Evolutionary conservation across 108 stramenopile species (phyloP).

Genomic region (Craspedostauros australis): DNA sequence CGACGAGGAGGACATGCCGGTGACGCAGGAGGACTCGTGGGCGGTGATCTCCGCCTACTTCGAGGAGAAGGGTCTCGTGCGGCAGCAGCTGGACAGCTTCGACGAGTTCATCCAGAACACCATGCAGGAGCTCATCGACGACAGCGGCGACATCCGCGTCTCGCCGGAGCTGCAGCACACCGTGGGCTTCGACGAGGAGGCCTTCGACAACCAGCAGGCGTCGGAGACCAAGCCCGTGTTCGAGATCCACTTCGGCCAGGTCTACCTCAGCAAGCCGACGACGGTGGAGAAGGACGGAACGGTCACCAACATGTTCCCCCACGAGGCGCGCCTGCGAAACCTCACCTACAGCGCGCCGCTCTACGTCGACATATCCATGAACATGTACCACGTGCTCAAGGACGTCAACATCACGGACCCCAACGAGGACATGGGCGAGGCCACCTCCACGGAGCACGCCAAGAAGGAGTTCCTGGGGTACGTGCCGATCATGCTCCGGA

Average conservation of each 20-base stretch:
- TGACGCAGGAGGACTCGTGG: slow-evolving; percentile 98
- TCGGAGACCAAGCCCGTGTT: slow-evolving; percentile 62
- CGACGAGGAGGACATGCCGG: slow-evolving; percentile 73
- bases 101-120: slow-evolving; percentile 97
- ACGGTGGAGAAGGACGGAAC: slow-evolving; percentile 88
- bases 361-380: slow-evolving; percentile 88
- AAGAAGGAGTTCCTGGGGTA: slow-evolving; percentile 91
- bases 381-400: slow-evolving; percentile 64
- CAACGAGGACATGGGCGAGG: slow-evolving; percentile 70
- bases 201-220: slow-evolving; percentile 45
- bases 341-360: slow-evolving; percentile 95
- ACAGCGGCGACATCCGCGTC: slow-evolving; percentile 89
- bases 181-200: slow-evolving; percentile 76
- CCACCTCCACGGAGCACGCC: slow-evolving; percentile 68
- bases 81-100: slow-evolving; percentile 99
- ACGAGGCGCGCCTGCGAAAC: slow-evolving; percentile 95
- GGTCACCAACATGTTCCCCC: slow-evolving; percentile 95
- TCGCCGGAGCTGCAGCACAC: slow-evolving; percentile 89
- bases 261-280: slow-evolving; percentile 90
- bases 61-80: slow-evolving; percentile 97
- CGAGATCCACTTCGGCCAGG: slow-evolving; percentile 94
- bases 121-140: slow-evolving; percentile 97
- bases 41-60: slow-evolving; percentile 96
- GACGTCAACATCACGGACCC: slow-evolving; percentile 78
- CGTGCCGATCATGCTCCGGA: slow-evolving; percentile 97